Percentiles rank a stretch among this genome's conserved stretches.
Conservation (phyloP, 768 basidiomycete species). For the Mycena albidolilacea region DNA sequence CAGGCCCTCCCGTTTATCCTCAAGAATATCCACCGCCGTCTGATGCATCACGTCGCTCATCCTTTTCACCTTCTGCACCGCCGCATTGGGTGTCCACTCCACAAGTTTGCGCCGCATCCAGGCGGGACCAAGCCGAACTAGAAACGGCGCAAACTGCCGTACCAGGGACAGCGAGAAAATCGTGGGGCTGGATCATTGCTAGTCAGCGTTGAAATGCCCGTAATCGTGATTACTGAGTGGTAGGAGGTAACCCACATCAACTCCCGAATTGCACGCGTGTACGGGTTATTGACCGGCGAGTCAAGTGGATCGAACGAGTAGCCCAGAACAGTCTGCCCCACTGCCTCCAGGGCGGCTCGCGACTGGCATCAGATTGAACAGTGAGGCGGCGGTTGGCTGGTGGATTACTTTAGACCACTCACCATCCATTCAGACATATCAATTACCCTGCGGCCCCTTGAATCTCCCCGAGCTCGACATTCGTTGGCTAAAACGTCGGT, state of each 20-base stretch:
- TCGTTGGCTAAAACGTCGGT: conserved; percentile 49
- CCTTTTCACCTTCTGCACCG: conserved; percentile 60
- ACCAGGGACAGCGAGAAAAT: conserved; percentile 61
- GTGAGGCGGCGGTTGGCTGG: background rate
- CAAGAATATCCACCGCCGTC: conserved; percentile 57
- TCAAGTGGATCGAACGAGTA: conserved; percentile 65
- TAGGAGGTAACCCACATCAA: conserved; percentile 53
- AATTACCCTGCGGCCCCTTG: conserved; percentile 44
- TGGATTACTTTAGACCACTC: background rate
- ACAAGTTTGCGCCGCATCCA: conserved; percentile 60
- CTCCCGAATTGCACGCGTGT: conserved; percentile 61
- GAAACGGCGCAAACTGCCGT: conserved; percentile 62
- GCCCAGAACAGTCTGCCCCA: conserved; percentile 60
- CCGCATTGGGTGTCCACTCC: conserved; percentile 54
- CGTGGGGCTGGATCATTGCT: conserved; percentile 54
- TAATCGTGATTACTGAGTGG: background rate
- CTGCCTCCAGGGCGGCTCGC: conserved; percentile 59
- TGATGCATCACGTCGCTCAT: conserved; percentile 65
- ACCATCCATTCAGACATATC: conserved; percentile 64
- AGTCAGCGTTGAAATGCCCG: conserved; percentile 5
- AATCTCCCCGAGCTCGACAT: conserved; percentile 10
- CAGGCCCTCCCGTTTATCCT: conserved; percentile 52
- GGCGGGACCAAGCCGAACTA: conserved; percentile 58
- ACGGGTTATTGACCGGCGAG: conserved; percentile 57
- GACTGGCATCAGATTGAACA: conserved; percentile 33